Conservation (phyloP, 805 yeast genomes). For the Wickerhamomyces pijperi region DNA sequence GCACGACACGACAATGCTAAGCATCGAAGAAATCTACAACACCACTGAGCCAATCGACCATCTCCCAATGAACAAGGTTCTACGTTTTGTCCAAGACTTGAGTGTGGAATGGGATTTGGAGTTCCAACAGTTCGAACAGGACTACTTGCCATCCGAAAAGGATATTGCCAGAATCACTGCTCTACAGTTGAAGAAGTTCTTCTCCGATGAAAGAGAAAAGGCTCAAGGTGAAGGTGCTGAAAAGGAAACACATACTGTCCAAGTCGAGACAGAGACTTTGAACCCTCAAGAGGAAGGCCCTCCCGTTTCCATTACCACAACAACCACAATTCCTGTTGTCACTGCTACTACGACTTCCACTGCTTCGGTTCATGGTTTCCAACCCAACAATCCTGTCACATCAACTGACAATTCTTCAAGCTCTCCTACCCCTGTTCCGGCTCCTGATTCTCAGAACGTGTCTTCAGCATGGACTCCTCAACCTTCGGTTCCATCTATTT, state of each 20-base stretch:
- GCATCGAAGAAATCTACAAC: constrained; percentile 42
- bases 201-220: constrained; percentile 33
- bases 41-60: constrained; percentile 52
- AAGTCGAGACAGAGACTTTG: background rate
- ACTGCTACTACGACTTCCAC: background rate
- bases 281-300: background rate
- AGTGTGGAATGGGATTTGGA: constrained; percentile 84
- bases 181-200: constrained; percentile 67
- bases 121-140: constrained; percentile 67
- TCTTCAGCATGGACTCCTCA: no score
- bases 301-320: background rate
- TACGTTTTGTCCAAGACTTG: constrained; percentile 64
- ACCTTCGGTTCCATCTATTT: no score
- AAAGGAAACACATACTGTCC: background rate
- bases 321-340: background rate
- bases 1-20: constrained; percentile 28
- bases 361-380: background rate
- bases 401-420: background rate
- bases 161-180: constrained; percentile 89
- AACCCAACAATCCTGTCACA: background rate
- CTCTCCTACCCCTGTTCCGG: no score
- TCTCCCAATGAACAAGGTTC: constrained; percentile 55
- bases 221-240: background rate
- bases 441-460: no score
- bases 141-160: constrained; percentile 80